Conservation (phyloP, 352 stramenopile species). For the Globisporangium camurandrum region DNA sequence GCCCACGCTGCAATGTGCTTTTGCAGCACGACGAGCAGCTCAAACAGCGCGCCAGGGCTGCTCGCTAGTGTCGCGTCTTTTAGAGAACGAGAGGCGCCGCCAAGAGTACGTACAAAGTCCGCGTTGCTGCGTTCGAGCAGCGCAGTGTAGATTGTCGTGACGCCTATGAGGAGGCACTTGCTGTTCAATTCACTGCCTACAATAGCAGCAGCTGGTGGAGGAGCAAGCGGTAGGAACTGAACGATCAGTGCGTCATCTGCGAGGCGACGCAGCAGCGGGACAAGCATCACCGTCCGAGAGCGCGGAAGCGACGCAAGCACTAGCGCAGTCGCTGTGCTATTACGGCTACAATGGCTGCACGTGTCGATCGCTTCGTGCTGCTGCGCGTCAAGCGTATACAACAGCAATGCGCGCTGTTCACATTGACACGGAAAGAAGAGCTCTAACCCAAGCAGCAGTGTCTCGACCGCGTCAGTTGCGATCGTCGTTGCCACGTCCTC, state of each 20-base stretch:
- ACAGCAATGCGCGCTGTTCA: conserved; percentile 54
- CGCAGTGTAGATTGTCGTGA: conserved; percentile 10
- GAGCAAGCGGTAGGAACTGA: conserved; percentile 28
- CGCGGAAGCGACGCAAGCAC: conserved; percentile 16
- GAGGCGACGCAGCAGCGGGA: conserved; percentile 54
- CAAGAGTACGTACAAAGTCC: conserved; percentile 8
- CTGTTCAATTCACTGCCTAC: neutral
- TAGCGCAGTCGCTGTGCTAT: no score
- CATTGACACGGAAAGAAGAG: conserved; percentile 83
- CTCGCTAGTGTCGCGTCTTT: neutral
- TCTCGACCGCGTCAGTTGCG: conserved; percentile 35
- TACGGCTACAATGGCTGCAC: no score
- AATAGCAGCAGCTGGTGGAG: no score
- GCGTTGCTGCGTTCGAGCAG: conserved; percentile 3
- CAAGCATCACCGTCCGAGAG: conserved; percentile 35
- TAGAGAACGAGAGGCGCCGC: neutral
- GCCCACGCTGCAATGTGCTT: conserved; percentile 73
- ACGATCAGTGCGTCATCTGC: conserved; percentile 50
- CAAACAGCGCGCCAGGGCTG: conserved; percentile 5
- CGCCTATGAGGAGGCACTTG: neutral
- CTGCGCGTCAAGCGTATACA: conserved; percentile 17
- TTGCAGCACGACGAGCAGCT: conserved; percentile 27
- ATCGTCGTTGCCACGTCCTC: conserved; percentile 20
- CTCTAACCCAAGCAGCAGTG: conserved; percentile 78
- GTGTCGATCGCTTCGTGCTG: no score